Evolutionary conservation across 1,284 basidiomycete species (phyloP), one percentile per base, ranked within the genome.

Genomic region (Porodaedalea pini): DNA sequence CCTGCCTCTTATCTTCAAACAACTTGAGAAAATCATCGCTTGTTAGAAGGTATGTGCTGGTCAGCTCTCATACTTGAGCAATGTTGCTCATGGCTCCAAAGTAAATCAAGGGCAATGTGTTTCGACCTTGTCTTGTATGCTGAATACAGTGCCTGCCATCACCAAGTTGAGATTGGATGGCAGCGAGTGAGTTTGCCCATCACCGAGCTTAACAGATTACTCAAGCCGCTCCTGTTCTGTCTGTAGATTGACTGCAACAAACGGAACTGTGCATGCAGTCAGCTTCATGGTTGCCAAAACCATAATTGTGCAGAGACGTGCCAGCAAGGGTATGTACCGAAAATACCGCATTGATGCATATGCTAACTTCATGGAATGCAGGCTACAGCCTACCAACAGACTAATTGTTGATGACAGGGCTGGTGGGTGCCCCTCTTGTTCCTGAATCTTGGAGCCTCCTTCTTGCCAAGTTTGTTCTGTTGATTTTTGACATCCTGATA

Each of bases 161-260:
- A 80, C 61, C 61, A 63, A 4, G 49, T 63, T 7, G 19, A 74
- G n/a, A 62, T 66, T 23, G 71, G 65, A 57, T 66, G 70, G 23
- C 70, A 78, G 54, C 73, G 58, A 68, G 78, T 78, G 64, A 31
- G 67, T 29, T 32, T n/a, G 4, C 27, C 39, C 15, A 2, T 31
- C 19, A 17, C 48, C 13, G 17, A 23, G n/a, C 27, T 27, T 36
- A 27, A 4, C 0, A 15, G n/a, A 10, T 11, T 21, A 11, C 7
- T 27, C 23, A 15, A 29, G 40, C 43, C 4, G 15, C 39, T 19
- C 17, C 23, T 19, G 21, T 34, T 51, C 41, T 48, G 25, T 21
- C 25, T 29, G 39, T 39, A 82, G 80, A 67, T 81, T 10, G 78
- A 81, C 61, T 82, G 79, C 62, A 72, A 75, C 56, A 58, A 57